Evolutionary conservation across 2,329 filamentous ascomycete genomes (phyloP).

Genomic region (Diplodia scrobiculata): DNA sequence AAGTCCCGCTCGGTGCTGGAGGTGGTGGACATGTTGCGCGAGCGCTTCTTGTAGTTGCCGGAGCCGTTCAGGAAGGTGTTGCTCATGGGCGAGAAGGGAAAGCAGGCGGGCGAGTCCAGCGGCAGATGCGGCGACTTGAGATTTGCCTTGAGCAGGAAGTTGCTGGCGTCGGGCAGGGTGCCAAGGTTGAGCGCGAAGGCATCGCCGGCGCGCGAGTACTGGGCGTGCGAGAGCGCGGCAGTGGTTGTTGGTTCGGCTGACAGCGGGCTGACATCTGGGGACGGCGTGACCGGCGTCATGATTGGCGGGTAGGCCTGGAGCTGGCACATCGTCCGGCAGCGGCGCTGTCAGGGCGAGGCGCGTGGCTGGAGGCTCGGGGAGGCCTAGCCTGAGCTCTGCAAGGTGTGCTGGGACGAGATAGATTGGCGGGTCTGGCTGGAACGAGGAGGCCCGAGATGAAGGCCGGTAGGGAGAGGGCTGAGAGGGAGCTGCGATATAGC

Average conservation of each 20-base stretch:
- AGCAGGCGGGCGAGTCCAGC: constrained; percentile 44
- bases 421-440: not conserved
- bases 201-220: constrained; percentile 40
- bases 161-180: constrained; percentile 43
- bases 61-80: constrained; percentile 35
- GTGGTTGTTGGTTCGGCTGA: constrained; percentile 40
- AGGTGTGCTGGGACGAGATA: not conserved
- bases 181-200: constrained; percentile 47
- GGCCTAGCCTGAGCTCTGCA: not conserved
- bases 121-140: constrained; percentile 44
- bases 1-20: constrained; percentile 47
- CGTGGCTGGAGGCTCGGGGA: constrained; percentile 10
- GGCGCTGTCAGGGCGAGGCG: constrained; percentile 10
- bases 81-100: constrained; percentile 35
- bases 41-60: constrained; percentile 37
- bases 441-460: not conserved
- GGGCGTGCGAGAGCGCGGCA: constrained; percentile 37
- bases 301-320: constrained; percentile 36
- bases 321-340: constrained; percentile 24
- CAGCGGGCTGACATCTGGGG: constrained; percentile 49
- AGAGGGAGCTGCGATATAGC: constrained; percentile 3
- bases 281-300: constrained; percentile 46
- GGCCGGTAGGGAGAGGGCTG: not conserved
- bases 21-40: constrained; percentile 49
- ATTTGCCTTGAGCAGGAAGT: constrained; percentile 44